phyloP scores from a whole-genome alignment of 768 basidiomycete genomes.

The Pholiota conissans region DNA sequence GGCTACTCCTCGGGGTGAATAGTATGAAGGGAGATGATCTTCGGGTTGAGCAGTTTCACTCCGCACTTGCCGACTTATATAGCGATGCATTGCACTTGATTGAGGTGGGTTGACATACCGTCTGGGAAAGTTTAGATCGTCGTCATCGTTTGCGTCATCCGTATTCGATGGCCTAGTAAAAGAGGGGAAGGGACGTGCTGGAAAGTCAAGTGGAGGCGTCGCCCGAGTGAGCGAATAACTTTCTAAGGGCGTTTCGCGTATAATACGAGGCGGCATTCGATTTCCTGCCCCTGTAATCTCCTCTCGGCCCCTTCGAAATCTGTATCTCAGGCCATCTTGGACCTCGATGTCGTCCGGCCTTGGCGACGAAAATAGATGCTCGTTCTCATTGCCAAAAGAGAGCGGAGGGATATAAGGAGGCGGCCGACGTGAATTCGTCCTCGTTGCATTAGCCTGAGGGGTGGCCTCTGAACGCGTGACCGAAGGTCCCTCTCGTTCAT shows the following conservation, averaged over 20 bases:
- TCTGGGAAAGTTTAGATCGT: too few relatives aligned
- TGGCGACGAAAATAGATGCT: neutral
- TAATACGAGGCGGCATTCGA: neutral
- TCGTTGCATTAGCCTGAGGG: neutral
- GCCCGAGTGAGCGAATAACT: neutral
- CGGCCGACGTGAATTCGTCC: neutral
- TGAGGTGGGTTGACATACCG: too few relatives aligned
- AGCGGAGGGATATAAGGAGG: neutral
- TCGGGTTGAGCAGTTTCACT: constrained; percentile 29
- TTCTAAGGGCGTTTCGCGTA: neutral
- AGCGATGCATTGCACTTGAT: constrained; percentile 3
- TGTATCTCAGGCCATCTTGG: neutral
- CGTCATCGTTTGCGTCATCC: too few relatives aligned
- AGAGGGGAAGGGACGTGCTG: too few relatives aligned
- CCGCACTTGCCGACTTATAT: constrained; percentile 24
- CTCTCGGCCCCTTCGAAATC: neutral
- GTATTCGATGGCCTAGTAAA: too few relatives aligned
- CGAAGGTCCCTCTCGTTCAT: constrained; percentile 7
- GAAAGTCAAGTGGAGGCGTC: neutral
- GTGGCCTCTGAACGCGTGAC: neutral
- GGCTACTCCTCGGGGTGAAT: neutral
- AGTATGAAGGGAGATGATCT: constrained; percentile 9
- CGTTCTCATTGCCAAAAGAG: neutral
- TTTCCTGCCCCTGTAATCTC: neutral
- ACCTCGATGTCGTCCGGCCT: neutral